Evolutionary conservation across 169 alveolate genomes (phyloP).

Genomic region (Eimeria sp.): DNA sequence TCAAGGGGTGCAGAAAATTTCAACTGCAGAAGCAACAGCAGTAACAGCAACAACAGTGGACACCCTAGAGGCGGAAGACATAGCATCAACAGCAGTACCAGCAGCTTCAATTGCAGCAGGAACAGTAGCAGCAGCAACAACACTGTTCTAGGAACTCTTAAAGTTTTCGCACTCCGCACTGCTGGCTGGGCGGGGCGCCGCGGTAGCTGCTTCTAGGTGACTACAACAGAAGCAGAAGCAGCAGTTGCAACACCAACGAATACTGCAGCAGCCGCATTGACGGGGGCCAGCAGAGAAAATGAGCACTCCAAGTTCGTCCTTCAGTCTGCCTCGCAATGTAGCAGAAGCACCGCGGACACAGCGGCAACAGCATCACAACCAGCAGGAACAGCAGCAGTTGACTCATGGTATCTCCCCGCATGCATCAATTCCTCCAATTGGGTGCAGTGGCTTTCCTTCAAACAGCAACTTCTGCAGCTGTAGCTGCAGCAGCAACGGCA

Average conservation of each 20-base stretch:
- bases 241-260: conserved; percentile 15
- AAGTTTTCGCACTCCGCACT: neutral
- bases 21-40: conserved; percentile 38
- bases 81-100: neutral
- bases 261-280: neutral
- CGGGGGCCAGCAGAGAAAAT: neutral
- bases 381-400: neutral
- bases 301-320: conserved; percentile 14
- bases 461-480: neutral
- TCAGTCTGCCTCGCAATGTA: conserved; percentile 10
- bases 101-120: neutral
- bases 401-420: neutral
- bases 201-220: neutral
- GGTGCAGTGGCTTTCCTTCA: neutral
- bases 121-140: neutral
- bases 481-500: conserved; percentile 9
- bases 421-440: neutral
- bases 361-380: conserved; percentile 21
- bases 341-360: neutral
- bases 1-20: neutral
- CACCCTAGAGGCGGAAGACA: neutral
- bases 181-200: neutral
- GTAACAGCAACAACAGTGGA: neutral
- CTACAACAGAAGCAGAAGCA: neutral
- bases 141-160: neutral